Evolutionary conservation across 2,329 filamentous ascomycete species (phyloP).

Genomic region (Penicillium capsulatum): DNA sequence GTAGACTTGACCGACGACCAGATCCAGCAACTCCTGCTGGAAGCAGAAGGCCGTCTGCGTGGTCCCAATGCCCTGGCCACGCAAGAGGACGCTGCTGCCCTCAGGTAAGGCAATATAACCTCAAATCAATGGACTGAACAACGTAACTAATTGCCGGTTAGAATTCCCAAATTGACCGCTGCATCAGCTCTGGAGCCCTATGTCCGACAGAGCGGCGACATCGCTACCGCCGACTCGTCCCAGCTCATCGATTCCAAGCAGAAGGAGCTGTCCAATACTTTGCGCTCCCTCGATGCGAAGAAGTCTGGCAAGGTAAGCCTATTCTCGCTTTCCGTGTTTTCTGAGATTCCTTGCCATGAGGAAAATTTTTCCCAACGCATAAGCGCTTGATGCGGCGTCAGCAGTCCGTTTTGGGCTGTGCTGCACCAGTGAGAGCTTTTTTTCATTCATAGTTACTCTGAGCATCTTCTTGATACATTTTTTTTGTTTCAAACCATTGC

Average conservation of each 20-base stretch:
- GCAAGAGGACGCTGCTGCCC: slow-evolving; percentile 12
- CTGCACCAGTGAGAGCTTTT: slow-evolving; percentile 65
- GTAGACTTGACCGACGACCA: slow-evolving; percentile 59
- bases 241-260: slow-evolving; percentile 49
- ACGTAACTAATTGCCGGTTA: slow-evolving; percentile 18
- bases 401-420: slow-evolving; percentile 74
- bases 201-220: slow-evolving; percentile 49
- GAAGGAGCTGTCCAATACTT: slow-evolving; percentile 24
- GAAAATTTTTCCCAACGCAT: slow-evolving; percentile 67
- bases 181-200: slow-evolving; percentile 51
- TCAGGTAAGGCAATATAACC: slow-evolving; percentile 13
- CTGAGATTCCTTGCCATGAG: slow-evolving; percentile 55
- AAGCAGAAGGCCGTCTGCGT: slow-evolving; percentile 58
- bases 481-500: slow-evolving; percentile 2
- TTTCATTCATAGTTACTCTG: slow-evolving; percentile 75
- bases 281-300: slow-evolving; percentile 39
- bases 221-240: slow-evolving; percentile 52
- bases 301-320: slow-evolving; percentile 50
- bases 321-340: slow-evolving; percentile 5
- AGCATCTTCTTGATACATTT: slow-evolving; percentile 34
- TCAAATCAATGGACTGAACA: not conserved
- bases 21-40: slow-evolving; percentile 58
- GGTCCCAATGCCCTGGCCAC: slow-evolving; percentile 22
- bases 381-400: slow-evolving; percentile 65
- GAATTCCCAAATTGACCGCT: slow-evolving; percentile 50